Base-by-base conservation (phyloP, 192 early-diverging fungal species). In the Dimargaris verticillata region DNA sequence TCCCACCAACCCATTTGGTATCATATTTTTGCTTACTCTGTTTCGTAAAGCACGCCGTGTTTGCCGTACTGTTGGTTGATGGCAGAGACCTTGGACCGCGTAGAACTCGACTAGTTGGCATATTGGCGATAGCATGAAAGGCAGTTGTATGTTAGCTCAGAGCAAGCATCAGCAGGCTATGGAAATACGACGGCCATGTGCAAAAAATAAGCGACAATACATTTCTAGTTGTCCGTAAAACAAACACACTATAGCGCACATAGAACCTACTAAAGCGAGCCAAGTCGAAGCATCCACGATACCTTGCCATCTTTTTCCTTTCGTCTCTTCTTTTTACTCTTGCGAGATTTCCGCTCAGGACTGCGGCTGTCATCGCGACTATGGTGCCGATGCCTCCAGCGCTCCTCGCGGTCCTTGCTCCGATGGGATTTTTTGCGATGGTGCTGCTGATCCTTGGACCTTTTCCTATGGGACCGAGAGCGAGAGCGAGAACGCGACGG, bases 31-130 rank as follows among this genome's bases (percentile, higher is more conserved):
- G 1, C 71, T 69, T 74, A 78, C 77, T 80, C 79, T 49, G 77
- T 61, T 44, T 76, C 71, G 53, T 72, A 70, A 38, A 80, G 67
- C 61, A 78, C 67, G 3, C 79, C 79, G 64, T 73, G 55, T n/a
- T 71, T 71, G 28, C 79, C 79, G 59, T 72, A 80, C 5, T 66
- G 57, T 28, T 68, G 60, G 20, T 48, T 63, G 13, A 63, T 60
- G 42, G 60, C 26, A 1, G 26, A 24, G 24, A 52, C n/a, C 38
- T 70, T 70, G 22, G 66, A 69, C 26, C 70, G 60, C 22, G 69
- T 63, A 18, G 51, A 64, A 48, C 72, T 72, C 62, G 70, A 72
- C 53, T 76, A 61, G 66, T 74, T 72, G 50, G 72, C 68, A 63
- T 49, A 61, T 54, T 41, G 38, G 61, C 17, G 38, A 18, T 25